Percentiles rank a stretch among this genome's conserved stretches.
These are phyloP conservation scores for Iberis amara DNA, from an alignment of 441 rosid species.

Conservation along the genomic window DNA sequence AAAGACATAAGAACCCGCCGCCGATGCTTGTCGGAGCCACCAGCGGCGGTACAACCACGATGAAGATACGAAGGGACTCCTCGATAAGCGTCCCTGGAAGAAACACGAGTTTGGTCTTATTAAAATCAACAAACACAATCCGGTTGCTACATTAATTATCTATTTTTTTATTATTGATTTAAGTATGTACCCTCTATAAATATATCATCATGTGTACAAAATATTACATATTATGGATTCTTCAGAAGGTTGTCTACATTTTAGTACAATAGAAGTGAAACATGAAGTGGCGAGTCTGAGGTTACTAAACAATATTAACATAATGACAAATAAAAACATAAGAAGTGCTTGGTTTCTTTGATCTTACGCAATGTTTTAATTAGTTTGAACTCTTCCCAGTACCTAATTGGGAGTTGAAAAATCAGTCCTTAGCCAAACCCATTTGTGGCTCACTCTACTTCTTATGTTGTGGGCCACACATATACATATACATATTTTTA, in stretches of 20 bases:
- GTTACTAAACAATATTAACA: conserved; percentile 4
- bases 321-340: conserved; percentile 24
- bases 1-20: too few species aligned
- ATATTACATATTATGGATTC: too few species aligned
- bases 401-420: conserved; percentile 33
- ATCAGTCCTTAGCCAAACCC: conserved; percentile 32
- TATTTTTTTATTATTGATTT: too few species aligned
- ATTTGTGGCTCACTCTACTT: conserved; percentile 30
- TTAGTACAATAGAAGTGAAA: conserved; percentile 19
- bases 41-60: too few species aligned
- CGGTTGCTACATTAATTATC: too few species aligned
- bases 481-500: background rate
- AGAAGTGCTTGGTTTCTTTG: conserved; percentile 29
- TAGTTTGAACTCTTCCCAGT: conserved; percentile 30
- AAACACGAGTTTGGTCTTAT: too few species aligned
- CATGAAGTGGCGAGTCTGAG: conserved; percentile 17
- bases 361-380: conserved; percentile 32
- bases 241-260: conserved; percentile 32
- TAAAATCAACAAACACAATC: too few species aligned
- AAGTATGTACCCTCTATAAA: too few species aligned
- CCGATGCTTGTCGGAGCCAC: too few species aligned
- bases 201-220: too few species aligned
- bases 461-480: conserved; percentile 18
- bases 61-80: too few species aligned
- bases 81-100: too few species aligned